These are phyloP conservation scores for Microcyclospora tardicrescens DNA, from an alignment of 2,329 filamentous ascomycete genomes.

Conservation along the genomic window DNA sequence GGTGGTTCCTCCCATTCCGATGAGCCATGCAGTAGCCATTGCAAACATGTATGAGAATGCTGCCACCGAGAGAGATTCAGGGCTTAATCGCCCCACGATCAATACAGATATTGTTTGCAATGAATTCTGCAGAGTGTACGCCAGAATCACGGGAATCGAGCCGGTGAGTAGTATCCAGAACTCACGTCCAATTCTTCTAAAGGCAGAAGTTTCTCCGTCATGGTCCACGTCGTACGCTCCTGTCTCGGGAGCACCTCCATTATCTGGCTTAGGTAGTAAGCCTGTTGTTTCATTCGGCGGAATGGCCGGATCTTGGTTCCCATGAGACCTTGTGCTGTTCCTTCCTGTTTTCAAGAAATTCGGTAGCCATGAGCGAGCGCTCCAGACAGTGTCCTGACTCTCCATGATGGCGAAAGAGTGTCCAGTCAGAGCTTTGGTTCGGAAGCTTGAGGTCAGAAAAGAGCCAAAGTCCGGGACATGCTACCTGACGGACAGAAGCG, in stretches of 20 bases:
- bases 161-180: slow-evolving; percentile 55
- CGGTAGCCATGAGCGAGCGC: slow-evolving; percentile 17
- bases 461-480: too few species aligned
- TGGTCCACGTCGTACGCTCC: slow-evolving; percentile 25
- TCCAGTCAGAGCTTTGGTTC: neutral
- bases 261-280: slow-evolving; percentile 30
- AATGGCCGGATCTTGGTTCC: neutral
- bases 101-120: slow-evolving; percentile 72
- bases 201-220: slow-evolving; percentile 21
- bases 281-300: slow-evolving; percentile 29
- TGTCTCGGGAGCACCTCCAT: slow-evolving; percentile 16
- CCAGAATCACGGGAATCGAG: slow-evolving; percentile 66
- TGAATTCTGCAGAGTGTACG: slow-evolving; percentile 76
- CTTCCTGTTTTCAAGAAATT: slow-evolving; percentile 5
- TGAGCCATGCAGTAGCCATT: slow-evolving; percentile 77
- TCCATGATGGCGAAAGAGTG: slow-evolving; percentile 12
- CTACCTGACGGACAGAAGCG: too few species aligned
- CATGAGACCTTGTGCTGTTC: neutral
- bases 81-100: slow-evolving; percentile 65
- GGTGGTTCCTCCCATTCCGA: slow-evolving; percentile 73
- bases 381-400: slow-evolving; percentile 10
- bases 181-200: slow-evolving; percentile 39
- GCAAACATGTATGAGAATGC: slow-evolving; percentile 93
- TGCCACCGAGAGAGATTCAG: slow-evolving; percentile 66
- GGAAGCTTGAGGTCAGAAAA: neutral